phyloP scores from a whole-genome alignment of 345 rosid genomes.

The Trapa bicornis region DNA sequence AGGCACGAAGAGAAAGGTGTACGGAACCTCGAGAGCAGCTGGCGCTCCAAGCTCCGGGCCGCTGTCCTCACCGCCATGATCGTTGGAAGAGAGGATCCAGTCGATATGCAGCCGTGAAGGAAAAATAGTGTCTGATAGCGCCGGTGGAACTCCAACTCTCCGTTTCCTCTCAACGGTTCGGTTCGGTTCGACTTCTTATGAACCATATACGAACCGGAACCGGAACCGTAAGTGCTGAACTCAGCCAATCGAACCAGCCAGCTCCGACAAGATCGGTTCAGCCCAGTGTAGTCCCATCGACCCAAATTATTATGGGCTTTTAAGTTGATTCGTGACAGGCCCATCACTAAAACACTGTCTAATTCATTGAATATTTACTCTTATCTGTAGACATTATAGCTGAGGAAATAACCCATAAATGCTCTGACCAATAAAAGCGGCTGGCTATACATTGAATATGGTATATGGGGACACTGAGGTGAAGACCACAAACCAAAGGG shows the following conservation, averaged over 20 bases:
- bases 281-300: neutral
- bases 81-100: neutral
- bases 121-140: neutral
- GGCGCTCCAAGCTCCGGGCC: conserved; percentile 4
- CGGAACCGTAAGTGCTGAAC: neutral
- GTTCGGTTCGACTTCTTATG: neutral
- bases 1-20: conserved; percentile 5
- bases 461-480: neutral
- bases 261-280: neutral
- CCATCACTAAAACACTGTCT: neutral
- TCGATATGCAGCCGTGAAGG: neutral
- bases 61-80: conserved; percentile 10
- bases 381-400: neutral
- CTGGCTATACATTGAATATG: neutral
- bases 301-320: neutral
- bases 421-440: neutral
- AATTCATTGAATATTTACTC: neutral
- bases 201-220: neutral
- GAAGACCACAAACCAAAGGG: neutral
- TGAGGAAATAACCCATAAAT: neutral
- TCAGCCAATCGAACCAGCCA: neutral
- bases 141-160: neutral
- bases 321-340: neutral
- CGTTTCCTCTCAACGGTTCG: neutral
- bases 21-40: neutral